A percentile compares a stretch with the other conserved stretches of the same genome.
These are phyloP conservation scores for Pterocarpus santalinus DNA, from an alignment of 306 rosid species.

Conservation along the genomic window DNA sequence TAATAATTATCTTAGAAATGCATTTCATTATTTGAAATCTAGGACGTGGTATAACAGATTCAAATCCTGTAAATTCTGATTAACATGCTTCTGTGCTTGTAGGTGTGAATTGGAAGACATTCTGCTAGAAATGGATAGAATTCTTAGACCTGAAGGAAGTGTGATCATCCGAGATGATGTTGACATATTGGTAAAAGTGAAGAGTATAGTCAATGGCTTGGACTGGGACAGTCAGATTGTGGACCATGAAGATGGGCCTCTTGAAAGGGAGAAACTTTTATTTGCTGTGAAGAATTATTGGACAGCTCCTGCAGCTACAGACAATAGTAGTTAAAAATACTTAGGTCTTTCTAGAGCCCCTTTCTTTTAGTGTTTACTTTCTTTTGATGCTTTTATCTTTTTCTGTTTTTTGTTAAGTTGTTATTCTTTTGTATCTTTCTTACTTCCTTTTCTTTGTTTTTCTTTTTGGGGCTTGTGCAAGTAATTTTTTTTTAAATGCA, in stretches of 20 bases:
- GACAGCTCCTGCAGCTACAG: slow-evolving; percentile 68
- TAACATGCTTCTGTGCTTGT: slow-evolving; percentile 9
- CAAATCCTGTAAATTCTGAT: slow-evolving; percentile 1
- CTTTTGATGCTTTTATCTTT: slow-evolving; percentile 15
- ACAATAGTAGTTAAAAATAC: slow-evolving; percentile 37
- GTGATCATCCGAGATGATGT: slow-evolving; percentile 81
- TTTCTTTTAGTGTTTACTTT: background rate
- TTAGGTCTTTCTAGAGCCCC: background rate
- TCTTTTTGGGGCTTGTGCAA: background rate
- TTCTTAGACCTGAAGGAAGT: slow-evolving; percentile 86
- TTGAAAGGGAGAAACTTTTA: slow-evolving; percentile 66
- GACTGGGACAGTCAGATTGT: slow-evolving; percentile 83
- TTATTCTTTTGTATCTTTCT: slow-evolving; percentile 26
- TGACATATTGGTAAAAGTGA: slow-evolving; percentile 67
- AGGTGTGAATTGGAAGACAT: slow-evolving; percentile 88
- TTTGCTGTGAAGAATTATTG: slow-evolving; percentile 85
- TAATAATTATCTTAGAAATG: slow-evolving; percentile 1
- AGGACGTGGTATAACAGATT: background rate
- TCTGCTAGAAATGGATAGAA: slow-evolving; percentile 82
- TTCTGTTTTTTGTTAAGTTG: background rate
- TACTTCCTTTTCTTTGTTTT: background rate
- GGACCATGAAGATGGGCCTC: slow-evolving; percentile 90
- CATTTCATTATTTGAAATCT: background rate
- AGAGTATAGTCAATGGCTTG: slow-evolving; percentile 58
- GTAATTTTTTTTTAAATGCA: slow-evolving; percentile 6